These are phyloP conservation scores for Chlorella vulgaris DNA, from an alignment of 139 green algal genomes.

Conservation along the genomic window DNA sequence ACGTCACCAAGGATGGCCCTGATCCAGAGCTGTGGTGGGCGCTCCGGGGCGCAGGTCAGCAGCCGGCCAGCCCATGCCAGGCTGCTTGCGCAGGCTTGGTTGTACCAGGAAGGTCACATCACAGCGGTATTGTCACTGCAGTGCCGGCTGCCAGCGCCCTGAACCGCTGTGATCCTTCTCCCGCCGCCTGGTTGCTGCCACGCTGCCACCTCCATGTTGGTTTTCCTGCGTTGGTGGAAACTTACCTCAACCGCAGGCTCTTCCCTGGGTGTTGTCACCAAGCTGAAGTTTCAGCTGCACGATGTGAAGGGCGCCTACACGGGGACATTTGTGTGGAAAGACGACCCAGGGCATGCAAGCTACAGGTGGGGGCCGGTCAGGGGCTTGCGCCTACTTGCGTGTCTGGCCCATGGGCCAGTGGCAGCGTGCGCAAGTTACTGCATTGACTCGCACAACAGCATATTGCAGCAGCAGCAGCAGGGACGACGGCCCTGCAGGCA, in stretches of 20 bases:
- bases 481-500: too few relatives aligned
- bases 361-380: slow-evolving; percentile 22
- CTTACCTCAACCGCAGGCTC: slow-evolving; percentile 1
- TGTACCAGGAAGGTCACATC: too few relatives aligned
- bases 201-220: background rate
- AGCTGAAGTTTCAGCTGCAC: slow-evolving; percentile 30
- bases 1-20: background rate
- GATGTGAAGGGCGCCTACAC: background rate
- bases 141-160: too few relatives aligned
- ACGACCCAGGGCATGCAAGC: slow-evolving; percentile 10
- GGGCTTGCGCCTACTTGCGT: too few relatives aligned
- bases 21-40: slow-evolving; percentile 19
- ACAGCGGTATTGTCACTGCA: too few relatives aligned
- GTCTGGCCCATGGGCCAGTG: too few relatives aligned
- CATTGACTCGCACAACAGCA: too few relatives aligned
- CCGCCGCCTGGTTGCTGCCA: too few relatives aligned
- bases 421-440: too few relatives aligned
- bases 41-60: background rate
- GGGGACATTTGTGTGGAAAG: background rate
- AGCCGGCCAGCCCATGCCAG: background rate
- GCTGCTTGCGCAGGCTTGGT: background rate
- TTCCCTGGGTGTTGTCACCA: slow-evolving; percentile 13
- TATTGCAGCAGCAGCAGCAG: too few relatives aligned
- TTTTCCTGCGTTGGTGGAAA: background rate
- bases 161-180: background rate